Base-by-base conservation (phyloP, 2,329 filamentous ascomycete species). In the Ophiocordyceps robertsii region DNA sequence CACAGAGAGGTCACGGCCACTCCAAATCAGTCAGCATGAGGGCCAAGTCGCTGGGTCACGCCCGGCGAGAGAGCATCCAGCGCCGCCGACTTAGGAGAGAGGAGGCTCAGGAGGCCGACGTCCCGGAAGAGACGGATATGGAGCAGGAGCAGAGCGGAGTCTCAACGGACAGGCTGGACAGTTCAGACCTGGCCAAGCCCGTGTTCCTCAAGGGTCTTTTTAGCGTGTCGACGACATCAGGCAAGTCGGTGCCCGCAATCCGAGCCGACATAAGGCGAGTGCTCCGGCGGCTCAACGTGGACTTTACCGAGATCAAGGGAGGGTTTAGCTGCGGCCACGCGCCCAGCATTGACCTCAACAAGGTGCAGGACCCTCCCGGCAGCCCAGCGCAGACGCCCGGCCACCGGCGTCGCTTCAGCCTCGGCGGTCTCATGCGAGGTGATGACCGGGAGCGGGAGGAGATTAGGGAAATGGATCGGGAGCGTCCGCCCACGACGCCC, bases 141-240 rank as follows among this genome's bases (percentile, higher is more conserved):
- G 88, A 95, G 44, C 65, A 86, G 24, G 73, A 78, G 44, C 68
- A 69, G 30, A 80, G 75, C 45, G 74, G 75, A 4, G 61, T 71
- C 27, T 81, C 77, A 9, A 76, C 72, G 2, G 77, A 82, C 35
- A 66, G 74, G 21, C 60, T 81, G 10, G 73, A 77, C 47, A 79
- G 76, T 51, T 80, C 83, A 6, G 87, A 93, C 51, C 76, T 90
- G 46, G 81, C 90, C 42, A 95, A 95, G 60, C 92, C 92, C 0
- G 92, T 96, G 3, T 96, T 84, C 60, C 75, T 98, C 44, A 98
- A 96, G 63, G 92, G 92, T 5, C 72, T 98, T 16, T 96, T 98
- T 66, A 96, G 90, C 54, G 92, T 96, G 42, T 93, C 87, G 4
- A 98, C 92, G 0, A 98, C 92, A 7, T 95, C 88, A 44, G 92